Conservation (phyloP, 805 yeast species). For the Starmerella gropengiesseri region DNA sequence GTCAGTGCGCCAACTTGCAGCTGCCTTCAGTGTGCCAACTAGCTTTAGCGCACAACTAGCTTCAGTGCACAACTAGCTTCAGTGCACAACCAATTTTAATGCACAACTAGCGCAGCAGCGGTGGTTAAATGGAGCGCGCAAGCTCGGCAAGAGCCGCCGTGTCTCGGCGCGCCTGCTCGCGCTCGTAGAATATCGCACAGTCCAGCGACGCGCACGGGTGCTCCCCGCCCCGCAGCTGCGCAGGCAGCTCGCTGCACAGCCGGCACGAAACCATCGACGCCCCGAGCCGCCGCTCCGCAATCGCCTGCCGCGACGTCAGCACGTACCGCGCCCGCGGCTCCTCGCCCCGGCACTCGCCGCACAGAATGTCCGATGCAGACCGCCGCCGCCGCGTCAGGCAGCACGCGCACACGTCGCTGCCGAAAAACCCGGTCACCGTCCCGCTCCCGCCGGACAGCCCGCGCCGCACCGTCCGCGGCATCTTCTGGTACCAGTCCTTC, state of each 20-base stretch:
- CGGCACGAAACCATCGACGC: constrained; percentile 12
- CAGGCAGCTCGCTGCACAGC: constrained; percentile 15
- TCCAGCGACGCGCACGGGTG: constrained; percentile 21
- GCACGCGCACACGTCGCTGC: constrained; percentile 14
- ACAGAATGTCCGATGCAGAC: constrained; percentile 2
- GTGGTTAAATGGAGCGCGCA: neutral
- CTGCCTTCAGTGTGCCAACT: too few relatives aligned
- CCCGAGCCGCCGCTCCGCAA: constrained; percentile 8
- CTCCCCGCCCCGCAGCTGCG: neutral
- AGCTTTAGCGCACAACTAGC: too few relatives aligned
- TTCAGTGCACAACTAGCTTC: too few relatives aligned
- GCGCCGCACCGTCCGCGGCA: constrained; percentile 36
- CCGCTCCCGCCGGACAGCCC: neutral
- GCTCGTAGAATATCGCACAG: constrained; percentile 21
- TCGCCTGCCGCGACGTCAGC: constrained; percentile 8
- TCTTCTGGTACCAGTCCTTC: constrained; percentile 58
- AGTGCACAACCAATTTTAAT: too few relatives aligned
- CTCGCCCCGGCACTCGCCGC: constrained; percentile 10
- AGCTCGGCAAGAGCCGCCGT: neutral
- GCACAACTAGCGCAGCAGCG: too few relatives aligned
- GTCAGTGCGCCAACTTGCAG: too few relatives aligned
- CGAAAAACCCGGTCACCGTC: constrained; percentile 8
- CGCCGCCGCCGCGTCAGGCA: constrained; percentile 15
- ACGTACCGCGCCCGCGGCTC: constrained; percentile 15
- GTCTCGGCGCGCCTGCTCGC: constrained; percentile 13